Evolutionary conservation across 768 basidiomycete genomes (phyloP).

Genomic region (Lentinula boryana): DNA sequence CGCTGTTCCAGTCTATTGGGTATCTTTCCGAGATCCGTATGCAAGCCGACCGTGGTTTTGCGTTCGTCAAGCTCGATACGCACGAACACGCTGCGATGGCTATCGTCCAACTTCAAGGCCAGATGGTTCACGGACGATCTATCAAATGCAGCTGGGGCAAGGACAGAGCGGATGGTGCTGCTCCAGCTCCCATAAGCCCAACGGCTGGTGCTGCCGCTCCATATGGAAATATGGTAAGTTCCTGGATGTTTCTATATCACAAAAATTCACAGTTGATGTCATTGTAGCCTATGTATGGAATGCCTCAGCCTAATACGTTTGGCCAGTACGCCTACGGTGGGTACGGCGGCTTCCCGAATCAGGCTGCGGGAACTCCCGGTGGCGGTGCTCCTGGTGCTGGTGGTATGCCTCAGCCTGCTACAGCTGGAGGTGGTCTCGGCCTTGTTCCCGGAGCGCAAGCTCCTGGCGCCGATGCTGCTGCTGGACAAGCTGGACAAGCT

Average conservation of each 20-base stretch:
- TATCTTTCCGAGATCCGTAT: conserved; percentile 98
- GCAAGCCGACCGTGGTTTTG: conserved; percentile 98
- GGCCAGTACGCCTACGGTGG: conserved; percentile 75
- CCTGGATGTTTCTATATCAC: conserved; percentile 1
- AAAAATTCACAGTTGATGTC: not conserved
- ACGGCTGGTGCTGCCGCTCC: conserved; percentile 51
- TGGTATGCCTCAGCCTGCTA: conserved; percentile 53
- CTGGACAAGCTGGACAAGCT: conserved; percentile 56
- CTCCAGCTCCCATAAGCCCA: conserved; percentile 57
- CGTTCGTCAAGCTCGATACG: conserved; percentile 97
- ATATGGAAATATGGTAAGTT: conserved; percentile 75
- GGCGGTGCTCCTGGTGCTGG: conserved; percentile 45
- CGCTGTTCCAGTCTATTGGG: conserved; percentile 96
- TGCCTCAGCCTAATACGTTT: conserved; percentile 78
- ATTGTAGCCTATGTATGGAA: conserved; percentile 79
- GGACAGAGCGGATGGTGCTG: conserved; percentile 75
- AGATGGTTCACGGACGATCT: conserved; percentile 94
- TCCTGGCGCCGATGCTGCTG: conserved; percentile 48
- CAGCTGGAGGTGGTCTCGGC: conserved; percentile 50
- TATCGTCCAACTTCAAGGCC: conserved; percentile 94
- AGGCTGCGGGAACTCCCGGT: conserved; percentile 42
- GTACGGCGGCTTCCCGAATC: conserved; percentile 66
- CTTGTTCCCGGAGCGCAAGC: conserved; percentile 51
- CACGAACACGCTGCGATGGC: conserved; percentile 99
- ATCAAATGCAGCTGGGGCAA: conserved; percentile 99